These are phyloP conservation scores for Globisporangium nodosum DNA, from an alignment of 352 stramenopile genomes.

Conservation along the genomic window DNA sequence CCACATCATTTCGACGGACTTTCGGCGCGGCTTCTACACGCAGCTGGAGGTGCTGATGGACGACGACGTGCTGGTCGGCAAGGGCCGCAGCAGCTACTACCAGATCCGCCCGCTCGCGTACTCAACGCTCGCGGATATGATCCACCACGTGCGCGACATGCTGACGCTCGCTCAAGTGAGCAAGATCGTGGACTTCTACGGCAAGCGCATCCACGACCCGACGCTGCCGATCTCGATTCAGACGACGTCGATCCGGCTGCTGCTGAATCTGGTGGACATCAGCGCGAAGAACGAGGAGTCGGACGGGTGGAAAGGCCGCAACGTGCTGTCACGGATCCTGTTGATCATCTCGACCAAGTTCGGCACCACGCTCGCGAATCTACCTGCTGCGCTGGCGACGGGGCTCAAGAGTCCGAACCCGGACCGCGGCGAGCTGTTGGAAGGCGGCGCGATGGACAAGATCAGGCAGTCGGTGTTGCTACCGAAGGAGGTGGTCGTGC, in stretches of 20 bases:
- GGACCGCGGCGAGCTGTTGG: conserved; percentile 59
- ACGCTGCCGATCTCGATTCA: conserved; percentile 95
- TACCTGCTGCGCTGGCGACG: conserved; percentile 62
- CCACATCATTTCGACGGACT: conserved; percentile 97
- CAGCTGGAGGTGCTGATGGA: conserved; percentile 95
- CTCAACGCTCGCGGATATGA: conserved; percentile 96
- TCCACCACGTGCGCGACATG: conserved; percentile 95
- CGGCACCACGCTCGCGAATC: conserved; percentile 73
- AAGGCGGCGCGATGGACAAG: conserved; percentile 86
- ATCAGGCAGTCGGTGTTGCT: conserved; percentile 78
- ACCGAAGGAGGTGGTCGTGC: conserved; percentile 42
- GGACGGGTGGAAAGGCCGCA: conserved; percentile 84
- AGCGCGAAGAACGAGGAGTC: conserved; percentile 94
- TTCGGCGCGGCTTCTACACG: conserved; percentile 94
- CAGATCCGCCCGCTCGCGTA: conserved; percentile 94
- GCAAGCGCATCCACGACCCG: conserved; percentile 90
- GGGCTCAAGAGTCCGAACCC: conserved; percentile 33
- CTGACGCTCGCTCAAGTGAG: conserved; percentile 94
- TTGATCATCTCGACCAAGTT: conserved; percentile 95
- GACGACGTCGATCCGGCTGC: conserved; percentile 92
- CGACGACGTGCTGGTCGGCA: conserved; percentile 92
- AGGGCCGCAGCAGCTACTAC: conserved; percentile 74
- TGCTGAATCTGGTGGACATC: conserved; percentile 97
- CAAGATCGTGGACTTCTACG: conserved; percentile 92
- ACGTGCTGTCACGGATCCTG: conserved; percentile 89